These are phyloP conservation scores for Priceomyces carsonii DNA, from an alignment of 805 yeast genomes.

Conservation along the genomic window DNA sequence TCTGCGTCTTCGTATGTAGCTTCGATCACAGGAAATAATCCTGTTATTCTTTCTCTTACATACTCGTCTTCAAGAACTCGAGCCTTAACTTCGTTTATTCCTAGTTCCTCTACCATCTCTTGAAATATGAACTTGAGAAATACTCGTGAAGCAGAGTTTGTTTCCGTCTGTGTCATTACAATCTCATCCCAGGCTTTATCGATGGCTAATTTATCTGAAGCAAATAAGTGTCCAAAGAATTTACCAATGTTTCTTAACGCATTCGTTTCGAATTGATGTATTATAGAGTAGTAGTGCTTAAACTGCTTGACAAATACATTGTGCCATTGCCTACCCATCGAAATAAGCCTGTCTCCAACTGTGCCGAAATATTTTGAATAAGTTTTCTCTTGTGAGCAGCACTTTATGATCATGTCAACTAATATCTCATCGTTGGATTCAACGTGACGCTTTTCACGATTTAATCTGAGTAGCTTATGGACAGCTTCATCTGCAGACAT, in stretches of 20 bases:
- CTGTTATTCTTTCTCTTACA: constrained; percentile 48
- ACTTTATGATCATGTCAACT: constrained; percentile 72
- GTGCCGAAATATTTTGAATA: constrained; percentile 85
- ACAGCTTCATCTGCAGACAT: constrained; percentile 92
- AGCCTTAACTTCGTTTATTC: constrained; percentile 49
- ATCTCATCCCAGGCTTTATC: constrained; percentile 52
- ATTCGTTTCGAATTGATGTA: constrained; percentile 70
- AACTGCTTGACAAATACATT: constrained; percentile 54
- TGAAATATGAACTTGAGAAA: constrained; percentile 79
- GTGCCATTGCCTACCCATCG: constrained; percentile 57
- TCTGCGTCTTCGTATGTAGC: constrained; percentile 40
- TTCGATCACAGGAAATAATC: constrained; percentile 61
- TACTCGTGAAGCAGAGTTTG: constrained; percentile 81
- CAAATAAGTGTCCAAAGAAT: constrained; percentile 82
- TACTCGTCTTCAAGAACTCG: constrained; percentile 53
- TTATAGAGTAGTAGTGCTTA: constrained; percentile 50
- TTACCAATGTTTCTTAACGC: constrained; percentile 78
- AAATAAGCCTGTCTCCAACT: constrained; percentile 65
- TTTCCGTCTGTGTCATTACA: constrained; percentile 63
- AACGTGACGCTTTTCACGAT: constrained; percentile 11
- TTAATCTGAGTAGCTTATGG: constrained; percentile 69
- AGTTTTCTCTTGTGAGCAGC: constrained; percentile 83
- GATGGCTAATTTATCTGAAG: constrained; percentile 69
- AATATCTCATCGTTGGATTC: constrained; percentile 46
- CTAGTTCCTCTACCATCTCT: constrained; percentile 77